Conservation (phyloP, 2,329 filamentous ascomycete species). For the Penicillium decumbens region DNA sequence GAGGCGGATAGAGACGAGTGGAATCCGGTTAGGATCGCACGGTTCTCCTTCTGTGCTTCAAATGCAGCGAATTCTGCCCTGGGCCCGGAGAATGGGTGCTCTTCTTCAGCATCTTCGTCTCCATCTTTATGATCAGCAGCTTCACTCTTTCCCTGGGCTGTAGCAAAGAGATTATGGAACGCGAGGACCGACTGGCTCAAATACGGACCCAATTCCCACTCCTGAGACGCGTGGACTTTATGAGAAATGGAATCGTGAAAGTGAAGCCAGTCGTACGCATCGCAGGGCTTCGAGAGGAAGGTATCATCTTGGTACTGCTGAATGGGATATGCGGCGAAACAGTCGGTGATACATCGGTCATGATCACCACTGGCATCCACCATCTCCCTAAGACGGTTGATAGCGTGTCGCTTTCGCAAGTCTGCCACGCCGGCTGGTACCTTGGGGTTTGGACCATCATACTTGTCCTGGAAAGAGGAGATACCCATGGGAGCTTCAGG, state of each 20-base stretch:
- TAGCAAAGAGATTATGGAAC: conserved; percentile 87
- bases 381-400: conserved; percentile 56
- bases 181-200: conserved; percentile 80
- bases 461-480: conserved; percentile 36
- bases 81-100: conserved; percentile 73
- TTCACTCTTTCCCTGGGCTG: conserved; percentile 52
- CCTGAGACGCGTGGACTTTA: conserved; percentile 74
- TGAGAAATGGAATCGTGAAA: conserved; percentile 84
- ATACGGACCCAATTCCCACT: conserved; percentile 88
- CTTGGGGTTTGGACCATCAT: conserved; percentile 24
- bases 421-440: conserved; percentile 55
- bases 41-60: conserved; percentile 76
- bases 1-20: conserved; percentile 68
- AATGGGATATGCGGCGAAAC: conserved; percentile 79
- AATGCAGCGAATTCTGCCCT: conserved; percentile 75
- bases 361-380: conserved; percentile 59
- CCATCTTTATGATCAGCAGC: conserved; percentile 45
- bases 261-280: conserved; percentile 89
- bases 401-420: conserved; percentile 55
- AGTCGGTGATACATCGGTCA: conserved; percentile 61
- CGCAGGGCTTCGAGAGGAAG: conserved; percentile 78
- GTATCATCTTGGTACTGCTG: conserved; percentile 92
- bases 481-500: conserved; percentile 41
- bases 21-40: conserved; percentile 66
- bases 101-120: conserved; percentile 47